Evolutionary conservation across 169 alveolate species (phyloP), one percentile per base, ranked within the genome.

Genomic region (Miamiensis avidus): DNA sequence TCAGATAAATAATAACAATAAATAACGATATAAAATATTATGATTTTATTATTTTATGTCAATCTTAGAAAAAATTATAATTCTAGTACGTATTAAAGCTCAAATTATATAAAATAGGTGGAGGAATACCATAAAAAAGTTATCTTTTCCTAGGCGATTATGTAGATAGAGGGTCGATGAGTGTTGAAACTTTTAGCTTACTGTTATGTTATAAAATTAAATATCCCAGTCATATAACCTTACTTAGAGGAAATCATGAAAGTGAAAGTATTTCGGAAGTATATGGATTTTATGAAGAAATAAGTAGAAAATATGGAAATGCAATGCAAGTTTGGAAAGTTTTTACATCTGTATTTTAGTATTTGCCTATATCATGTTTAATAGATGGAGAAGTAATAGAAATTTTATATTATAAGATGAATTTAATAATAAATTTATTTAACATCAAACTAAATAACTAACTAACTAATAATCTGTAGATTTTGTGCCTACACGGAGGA

Each of bases 101-200:
- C 93, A 97, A 98, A 78, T 65, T 95, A 31, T 94, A 95, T 78
- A 87, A 91, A 85, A 93, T 93, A 0, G 98, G 98, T 31, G 99
- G 99, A n/a, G 97, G 95, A 34, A 92, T 95, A 1, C 96, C 97
- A 6, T 89, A 96, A 77, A 94, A 97, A 73, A 97, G 95, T 76
- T 97, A 97, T 83, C 77, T 96, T 32, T 97, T 96, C 88, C 85
- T 97, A 30, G 98, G 98, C 25, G 98, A 96, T 86, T 96, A 93
- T 91, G 98, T 96, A 25, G 98, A 96, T 79, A 89, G 98, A 88
- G 98, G 94, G 72, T 31, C 4, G 1, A 82, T 82, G 32, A 90
- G 95, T 74, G 94, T 96, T 11, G 98, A 96, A 85, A 94, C 94
- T 0, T 92, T 96, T 25, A 84, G 93, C 27, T 81, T 89, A 31